Evolutionary conservation across 2,329 filamentous ascomycete species (phyloP).

Genomic region (Curvularia sp.): DNA sequence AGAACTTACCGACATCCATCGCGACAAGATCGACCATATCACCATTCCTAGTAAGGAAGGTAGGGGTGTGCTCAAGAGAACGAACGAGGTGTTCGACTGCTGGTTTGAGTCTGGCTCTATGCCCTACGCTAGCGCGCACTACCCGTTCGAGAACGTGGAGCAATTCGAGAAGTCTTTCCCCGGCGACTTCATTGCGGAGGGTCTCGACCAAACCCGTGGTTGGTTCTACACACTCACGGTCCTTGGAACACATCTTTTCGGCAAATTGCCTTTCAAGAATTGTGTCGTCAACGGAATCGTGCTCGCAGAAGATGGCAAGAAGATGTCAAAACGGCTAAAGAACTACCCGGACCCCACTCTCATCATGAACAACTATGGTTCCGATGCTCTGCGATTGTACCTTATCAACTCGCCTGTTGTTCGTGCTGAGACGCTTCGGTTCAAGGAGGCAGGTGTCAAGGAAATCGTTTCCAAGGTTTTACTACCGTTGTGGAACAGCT

Average conservation of each 20-base stretch:
- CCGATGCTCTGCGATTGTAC: constrained; percentile 91
- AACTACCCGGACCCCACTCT: constrained; percentile 90
- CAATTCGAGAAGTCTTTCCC: constrained; percentile 83
- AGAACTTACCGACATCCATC: constrained; percentile 84
- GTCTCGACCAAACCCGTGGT: constrained; percentile 89
- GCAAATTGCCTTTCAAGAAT: constrained; percentile 87
- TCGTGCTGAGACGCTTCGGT: constrained; percentile 85
- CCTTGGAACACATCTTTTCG: constrained; percentile 86
- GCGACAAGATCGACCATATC: constrained; percentile 91
- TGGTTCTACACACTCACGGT: constrained; percentile 97
- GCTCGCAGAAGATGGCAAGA: constrained; percentile 92
- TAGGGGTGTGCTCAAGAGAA: constrained; percentile 79
- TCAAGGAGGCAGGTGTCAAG: constrained; percentile 92
- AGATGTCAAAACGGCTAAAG: constrained; percentile 97
- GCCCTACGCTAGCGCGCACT: constrained; percentile 91
- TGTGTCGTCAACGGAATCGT: constrained; percentile 97
- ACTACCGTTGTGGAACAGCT: constrained; percentile 93
- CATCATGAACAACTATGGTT: constrained; percentile 87
- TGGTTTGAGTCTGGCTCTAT: constrained; percentile 98
- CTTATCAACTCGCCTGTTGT: constrained; percentile 97
- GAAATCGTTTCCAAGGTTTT: constrained; percentile 93
- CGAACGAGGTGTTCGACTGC: constrained; percentile 93
- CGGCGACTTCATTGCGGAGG: constrained; percentile 93
- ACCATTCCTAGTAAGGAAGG: constrained; percentile 91
- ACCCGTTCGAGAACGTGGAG: constrained; percentile 88